phyloP scores from a whole-genome alignment of 1,284 basidiomycete species.

The Exobasidium rhododendri region DNA sequence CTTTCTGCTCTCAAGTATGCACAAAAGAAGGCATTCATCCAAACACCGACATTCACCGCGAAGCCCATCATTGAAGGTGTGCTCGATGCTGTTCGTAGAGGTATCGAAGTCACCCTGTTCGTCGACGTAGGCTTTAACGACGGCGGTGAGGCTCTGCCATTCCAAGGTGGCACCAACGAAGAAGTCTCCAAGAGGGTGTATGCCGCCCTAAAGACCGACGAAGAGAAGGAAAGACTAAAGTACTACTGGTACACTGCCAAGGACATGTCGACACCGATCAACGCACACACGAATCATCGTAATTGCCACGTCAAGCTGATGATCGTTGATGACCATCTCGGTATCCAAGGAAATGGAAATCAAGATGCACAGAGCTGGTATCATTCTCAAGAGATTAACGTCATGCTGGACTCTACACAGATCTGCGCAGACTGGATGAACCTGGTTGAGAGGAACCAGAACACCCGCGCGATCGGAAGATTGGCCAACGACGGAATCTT shows the following conservation, averaged over 20 bases:
- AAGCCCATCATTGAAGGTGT: slow-evolving; percentile 66
- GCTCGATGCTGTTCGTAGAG: slow-evolving; percentile 64
- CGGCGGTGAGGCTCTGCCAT: slow-evolving; percentile 66
- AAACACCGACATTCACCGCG: slow-evolving; percentile 69
- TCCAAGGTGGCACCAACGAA: slow-evolving; percentile 76
- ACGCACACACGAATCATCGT: slow-evolving; percentile 69
- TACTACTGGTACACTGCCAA: slow-evolving; percentile 60
- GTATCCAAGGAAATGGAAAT: slow-evolving; percentile 69
- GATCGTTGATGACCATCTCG: slow-evolving; percentile 67
- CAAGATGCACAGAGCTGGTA: slow-evolving; percentile 68
- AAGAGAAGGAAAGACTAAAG: background rate
- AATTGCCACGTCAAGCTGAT: slow-evolving; percentile 73
- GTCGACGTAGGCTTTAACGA: slow-evolving; percentile 56
- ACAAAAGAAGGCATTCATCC: slow-evolving; percentile 66
- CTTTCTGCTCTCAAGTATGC: slow-evolving; percentile 69
- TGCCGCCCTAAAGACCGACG: background rate
- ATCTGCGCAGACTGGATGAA: slow-evolving; percentile 67
- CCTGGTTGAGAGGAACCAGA: slow-evolving; percentile 67
- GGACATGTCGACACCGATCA: slow-evolving; percentile 69
- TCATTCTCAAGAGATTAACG: slow-evolving; percentile 73
- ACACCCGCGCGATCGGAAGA: slow-evolving; percentile 57
- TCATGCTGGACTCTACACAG: slow-evolving; percentile 67
- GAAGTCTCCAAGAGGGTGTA: slow-evolving; percentile 69
- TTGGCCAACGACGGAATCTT: background rate
- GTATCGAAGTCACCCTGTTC: slow-evolving; percentile 62